Evolutionary conservation across 2,329 filamentous ascomycete genomes (phyloP), one percentile per base, ranked within the genome.

Genomic region (Xylaria sp.): DNA sequence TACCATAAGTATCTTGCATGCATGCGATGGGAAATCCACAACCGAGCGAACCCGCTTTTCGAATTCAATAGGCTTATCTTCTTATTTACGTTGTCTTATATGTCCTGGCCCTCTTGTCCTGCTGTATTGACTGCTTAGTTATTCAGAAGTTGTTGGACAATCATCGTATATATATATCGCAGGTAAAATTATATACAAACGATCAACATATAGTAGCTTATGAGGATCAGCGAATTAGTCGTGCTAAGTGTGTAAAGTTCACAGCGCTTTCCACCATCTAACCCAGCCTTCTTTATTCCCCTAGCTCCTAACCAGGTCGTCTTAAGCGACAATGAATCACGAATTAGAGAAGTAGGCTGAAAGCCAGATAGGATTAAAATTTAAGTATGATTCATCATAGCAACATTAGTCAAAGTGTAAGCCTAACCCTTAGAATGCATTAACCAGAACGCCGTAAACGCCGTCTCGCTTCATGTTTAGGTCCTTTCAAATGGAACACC

Each of bases 1-100:
- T 68, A 65, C 28, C 50, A 66, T 66, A 46, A 10, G 8, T 46
- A 62, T 62, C 37, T 65, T 64, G 66, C 66, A 68, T 64, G 66
- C 66, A 68, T 65, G 61, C 61, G 56, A 52, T 31, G 56, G 63
- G 28, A 55, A n/a, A 50, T 55, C 9, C 48, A 46, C 39, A 60
- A 60, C 48, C 8, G 23, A 61, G 63, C 63, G 56, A 41, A 54
- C 39, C 37, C 44, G 56, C 28, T 55, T 55, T 46, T 55, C 39
- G 39, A 66, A 55, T 61, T 48, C 18, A 59, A 66, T 54, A 39
- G 20, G 56, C 25, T 55, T 60, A 44, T 59, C 34, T n/a, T 25
- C 39, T 23, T 34, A 10, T 39, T 12, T 34, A 20, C 8, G 7
- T 37, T 9, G 34, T 54, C n/a, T 41, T n/a, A 8, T 20, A 9